Base-by-base conservation (phyloP, 2,329 filamentous ascomycete species). In the Diaporthe citriasiana region DNA sequence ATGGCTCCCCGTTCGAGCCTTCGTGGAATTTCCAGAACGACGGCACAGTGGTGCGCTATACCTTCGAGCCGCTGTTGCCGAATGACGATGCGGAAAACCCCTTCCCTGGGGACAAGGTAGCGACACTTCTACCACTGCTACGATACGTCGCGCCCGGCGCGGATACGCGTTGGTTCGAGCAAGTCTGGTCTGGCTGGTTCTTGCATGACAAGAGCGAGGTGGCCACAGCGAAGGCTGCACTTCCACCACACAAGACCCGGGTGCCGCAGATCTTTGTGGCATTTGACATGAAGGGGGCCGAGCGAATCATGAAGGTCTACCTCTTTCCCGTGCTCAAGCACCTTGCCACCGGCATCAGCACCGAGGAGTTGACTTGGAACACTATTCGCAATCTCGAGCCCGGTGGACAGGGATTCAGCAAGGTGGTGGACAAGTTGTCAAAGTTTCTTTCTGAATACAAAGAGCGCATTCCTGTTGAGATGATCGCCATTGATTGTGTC, bases 181-280 rank as follows among this genome's bases (percentile, higher is more conserved):
- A 75, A 50, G 53, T 73, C 53, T 70, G 56, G 74, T 25, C 25
- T 42, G 38, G 60, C 38, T 75, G 74, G 74, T 53, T 51, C 35
- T 22, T 75, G 22, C 33, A 60, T 19, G 74, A 70, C n/a, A 57
- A 71, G 47, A 40, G 3, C 22, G 45, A 68, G 51, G 66, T 35
- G 13, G 56, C 7, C 1, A 1, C 33, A 3, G 53, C 51, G 2
- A 47, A 55, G 6, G 53, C 45, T 1, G 70, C 45, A 1, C 50
- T 73, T 33, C 65, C 66, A 22, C 73, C 73, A 3, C 91, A 6
- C 83, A 93, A 17, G 87, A 93, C 25, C 80, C 85, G 71, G 84
- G 84, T 74, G 81, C 71, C 71, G 25, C 75, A 76, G 57, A 51
- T 75, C 0, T 73, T 82, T 7, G 88, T 88, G 25, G 73, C 63